Base-by-base conservation (phyloP, 345 rosid species). In the Boechera retrofracta region DNA sequence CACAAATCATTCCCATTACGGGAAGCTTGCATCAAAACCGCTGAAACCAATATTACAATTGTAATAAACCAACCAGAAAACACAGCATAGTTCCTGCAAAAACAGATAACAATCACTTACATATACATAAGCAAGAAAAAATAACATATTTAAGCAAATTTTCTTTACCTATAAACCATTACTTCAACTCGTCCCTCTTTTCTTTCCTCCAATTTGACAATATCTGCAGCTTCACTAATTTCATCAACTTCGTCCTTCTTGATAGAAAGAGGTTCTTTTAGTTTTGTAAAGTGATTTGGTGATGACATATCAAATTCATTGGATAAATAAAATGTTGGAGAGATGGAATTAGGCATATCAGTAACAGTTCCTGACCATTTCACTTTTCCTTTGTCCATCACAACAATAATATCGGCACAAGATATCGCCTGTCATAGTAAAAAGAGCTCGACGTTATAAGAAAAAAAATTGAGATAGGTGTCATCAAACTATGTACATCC, bases 1-100 rank as follows among this genome's bases (percentile, higher is more conserved):
- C 97, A 94, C 54, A 94, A 81, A 77, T 94, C 98, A 84, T 86
- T 94, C 48, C 95, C 97, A 62, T 94, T 94, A 36, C 93, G 94
- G 12, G 98, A 90, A 72, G 91, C 92, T 90, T 94, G 98, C 98
- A 94, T 94, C 77, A 84, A 75, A 82, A 91, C 73, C 44, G 97
- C 97, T 1, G 98, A 90, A 73, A 89, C 73, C 67, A 83, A 67
- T 80, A 94, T 86, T 42, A 87, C 83, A 62, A 83, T 47, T 48
- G 94, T 72, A 72, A 91, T 85, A 60, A 83, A 80, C 89, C 91
- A 89, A 64, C 98, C 95, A 82, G 86, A 86, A 80, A 87, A 94
- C 56, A 76, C 83, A 42, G 92, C 97, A 77, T 94, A 94, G 63
- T 80, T 87, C 85, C 98, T 94, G 91, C 77, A 76, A 47, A 28